phyloP scores from a whole-genome alignment of 2,329 filamentous ascomycete species.

The Aspergillus sp. region DNA sequence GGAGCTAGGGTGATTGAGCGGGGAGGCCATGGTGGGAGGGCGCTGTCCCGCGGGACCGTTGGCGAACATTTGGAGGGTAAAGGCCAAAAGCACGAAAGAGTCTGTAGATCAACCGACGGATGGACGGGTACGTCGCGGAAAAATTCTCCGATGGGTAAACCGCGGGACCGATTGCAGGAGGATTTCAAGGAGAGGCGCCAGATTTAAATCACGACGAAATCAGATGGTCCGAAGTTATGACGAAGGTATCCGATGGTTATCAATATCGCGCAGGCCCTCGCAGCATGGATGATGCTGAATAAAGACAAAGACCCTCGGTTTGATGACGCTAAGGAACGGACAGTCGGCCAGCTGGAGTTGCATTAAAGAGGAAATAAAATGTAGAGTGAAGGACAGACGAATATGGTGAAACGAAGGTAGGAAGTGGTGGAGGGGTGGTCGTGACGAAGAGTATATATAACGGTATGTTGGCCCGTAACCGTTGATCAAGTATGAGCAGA shows the following conservation, averaged over 20 bases:
- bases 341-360: background rate
- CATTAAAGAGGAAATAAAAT: background rate
- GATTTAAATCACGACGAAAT: background rate
- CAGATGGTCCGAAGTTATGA: background rate
- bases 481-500: no score
- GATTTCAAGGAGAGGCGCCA: background rate
- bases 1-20: constrained; percentile 16
- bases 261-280: background rate
- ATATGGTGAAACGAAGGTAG: background rate
- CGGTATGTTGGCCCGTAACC: background rate
- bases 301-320: background rate
- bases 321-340: background rate
- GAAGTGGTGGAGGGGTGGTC: background rate
- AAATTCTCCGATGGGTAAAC: background rate
- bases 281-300: background rate
- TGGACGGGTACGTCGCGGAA: background rate
- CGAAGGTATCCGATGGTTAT: background rate
- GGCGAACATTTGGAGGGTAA: constrained; percentile 11
- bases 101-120: background rate
- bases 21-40: constrained; percentile 14
- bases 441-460: background rate
- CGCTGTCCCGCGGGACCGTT: constrained; percentile 17
- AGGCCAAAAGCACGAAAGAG: background rate
- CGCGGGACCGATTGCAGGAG: background rate
- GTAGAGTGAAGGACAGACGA: background rate